Evolutionary conservation across 2,329 filamentous ascomycete genomes (phyloP), one percentile per base, ranked within the genome.

Genomic region (Exophiala calicioides): DNA sequence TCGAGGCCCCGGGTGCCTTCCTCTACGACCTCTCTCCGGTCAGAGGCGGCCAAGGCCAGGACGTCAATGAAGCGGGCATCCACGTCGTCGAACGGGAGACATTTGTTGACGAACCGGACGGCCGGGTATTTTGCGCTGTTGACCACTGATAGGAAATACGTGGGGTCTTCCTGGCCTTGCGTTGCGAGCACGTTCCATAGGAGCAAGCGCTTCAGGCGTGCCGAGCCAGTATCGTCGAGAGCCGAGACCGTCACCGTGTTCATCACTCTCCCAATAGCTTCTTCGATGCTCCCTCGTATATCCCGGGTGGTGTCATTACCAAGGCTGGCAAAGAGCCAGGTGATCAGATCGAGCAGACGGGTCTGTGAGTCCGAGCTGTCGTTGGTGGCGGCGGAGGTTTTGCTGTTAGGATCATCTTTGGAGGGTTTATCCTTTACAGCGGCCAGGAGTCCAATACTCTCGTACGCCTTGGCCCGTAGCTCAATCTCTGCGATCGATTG

Each of bases 1-100:
- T 95, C 89, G 3, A 96, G 75, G 1, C 93, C 93, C 65, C 89
- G 90, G 52, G 82, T 84, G 1, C 90, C 93, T 69, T 97, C 91
- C 63, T 98, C 93, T 1, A 88, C 69, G 3, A 97, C 83, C 62
- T 97, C 91, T 50, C 84, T 85, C 34, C 86, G 80, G 62, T 90
- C 86, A 3, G 77, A 76, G 9, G 83, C 83, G 12, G 80, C 82
- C 6, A 93, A 73, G 5, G 90, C 91, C 38, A 96, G 75, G 12
- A 97, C 79, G 64, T 96, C 82, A 35, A 96, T 86, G 88, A 89
- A 96, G 37, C 93, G 81, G 19, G 82, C 93, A 27, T 85, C 75
- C 7, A 88, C 76, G 60, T 95, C 89, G 15, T 77, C 77, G 58
- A 89, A 96, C 1, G 85, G 80, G 4, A 98, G 73, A 60, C 89